Base-by-base conservation (phyloP, 345 rosid genomes). In the Gossypium raimondii region DNA sequence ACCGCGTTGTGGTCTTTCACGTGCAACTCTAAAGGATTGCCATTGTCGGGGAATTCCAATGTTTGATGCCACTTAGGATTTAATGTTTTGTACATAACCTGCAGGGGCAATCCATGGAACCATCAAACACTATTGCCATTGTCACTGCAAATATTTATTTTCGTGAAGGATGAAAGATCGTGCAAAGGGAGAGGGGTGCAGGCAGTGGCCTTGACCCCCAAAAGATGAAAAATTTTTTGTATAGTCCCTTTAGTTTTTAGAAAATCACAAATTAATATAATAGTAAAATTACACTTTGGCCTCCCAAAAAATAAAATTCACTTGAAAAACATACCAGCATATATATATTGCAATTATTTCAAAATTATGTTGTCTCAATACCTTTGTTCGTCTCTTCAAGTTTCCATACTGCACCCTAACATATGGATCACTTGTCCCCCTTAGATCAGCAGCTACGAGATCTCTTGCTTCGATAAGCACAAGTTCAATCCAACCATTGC, bases 361-460 rank as follows among this genome's bases (percentile, higher is more conserved):
- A 52, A 51, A 68, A 70, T 29, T 14, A 27, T 34, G 24, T 29
- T 27, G 47, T 17, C 25, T 70, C 27, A 34, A 51, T 16, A 91
- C 99, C 99, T 95, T 95, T 66, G 98, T 93, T 75, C 87, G 86
- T 80, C 78, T 94, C 87, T 87, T 93, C 82, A 84, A 74, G 81
- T 85, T 81, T 73, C 99, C 99, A 68, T 91, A 95, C 0, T 93
- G 96, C 79, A 93, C 94, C 75, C 94, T 88, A 47, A 95, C 99
- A 66, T 91, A 95, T 76, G 99, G 99, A 83, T 95, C 99, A 71
- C 99, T 95, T 25, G 99, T 95, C 73, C 99, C 99, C 78, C 98
- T 81, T 75, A 95, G 83, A 90, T 95, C 99, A 8, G 98, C 99
- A 5, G 94, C 99, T 57, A 90, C 72, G 48, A 95, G 96, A 67